phyloP scores from a whole-genome alignment of 2,329 filamentous ascomycete genomes.

The Shiraia sp. region DNA sequence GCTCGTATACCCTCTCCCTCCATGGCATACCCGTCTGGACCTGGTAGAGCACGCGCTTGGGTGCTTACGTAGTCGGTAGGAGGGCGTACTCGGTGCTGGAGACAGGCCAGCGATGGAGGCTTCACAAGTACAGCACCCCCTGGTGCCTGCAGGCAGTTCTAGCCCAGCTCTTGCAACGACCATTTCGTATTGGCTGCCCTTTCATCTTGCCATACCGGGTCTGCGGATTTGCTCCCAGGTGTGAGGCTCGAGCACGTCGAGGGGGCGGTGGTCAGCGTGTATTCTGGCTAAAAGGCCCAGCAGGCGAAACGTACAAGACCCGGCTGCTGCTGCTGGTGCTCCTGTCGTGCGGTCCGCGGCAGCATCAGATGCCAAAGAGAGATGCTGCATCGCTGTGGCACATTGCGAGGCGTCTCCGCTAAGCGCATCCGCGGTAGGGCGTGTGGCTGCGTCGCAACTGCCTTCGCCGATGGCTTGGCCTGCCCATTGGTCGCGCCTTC shows the following conservation, averaged over 20 bases:
- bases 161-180: constrained; percentile 4
- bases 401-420: constrained; percentile 3
- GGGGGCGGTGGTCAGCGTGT: constrained; percentile 1
- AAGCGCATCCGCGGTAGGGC: background rate
- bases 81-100: no score
- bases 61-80: no score
- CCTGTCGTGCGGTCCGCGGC: constrained; percentile 3
- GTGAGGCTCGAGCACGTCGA: constrained; percentile 8
- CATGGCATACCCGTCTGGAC: no score
- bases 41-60: no score
- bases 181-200: constrained; percentile 9
- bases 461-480: background rate
- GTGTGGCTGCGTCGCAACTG: background rate
- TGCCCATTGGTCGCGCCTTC: background rate
- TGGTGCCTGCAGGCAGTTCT: constrained; percentile 4
- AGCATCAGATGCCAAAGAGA: background rate
- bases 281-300: constrained; percentile 21
- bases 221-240: constrained; percentile 11
- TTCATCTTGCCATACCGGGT: constrained; percentile 14
- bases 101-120: background rate
- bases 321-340: constrained; percentile 16
- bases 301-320: constrained; percentile 18
- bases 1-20: no score
- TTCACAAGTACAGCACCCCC: background rate
- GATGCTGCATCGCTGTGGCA: constrained; percentile 1